Base-by-base conservation (phyloP, 768 basidiomycete genomes). In the Auriscalpium microsporum region DNA sequence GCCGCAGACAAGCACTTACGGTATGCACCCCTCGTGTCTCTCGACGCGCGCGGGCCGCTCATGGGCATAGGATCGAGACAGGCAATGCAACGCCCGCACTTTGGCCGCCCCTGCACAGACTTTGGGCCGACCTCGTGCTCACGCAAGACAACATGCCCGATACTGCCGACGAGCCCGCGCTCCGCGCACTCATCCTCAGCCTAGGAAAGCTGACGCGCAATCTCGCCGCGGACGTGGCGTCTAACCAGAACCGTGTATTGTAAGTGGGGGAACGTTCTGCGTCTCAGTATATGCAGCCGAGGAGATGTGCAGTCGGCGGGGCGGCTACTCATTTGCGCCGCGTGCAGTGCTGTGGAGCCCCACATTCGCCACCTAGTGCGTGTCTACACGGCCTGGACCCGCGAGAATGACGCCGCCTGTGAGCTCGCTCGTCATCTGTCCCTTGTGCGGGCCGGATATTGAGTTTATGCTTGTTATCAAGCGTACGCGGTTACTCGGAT, bases 161-260 rank as follows among this genome's bases (percentile, higher is more conserved):
- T 34, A 28, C 28, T 21, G 75, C 76, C 40, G 77, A 78, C 19
- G 73, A 72, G 49, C 67, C 75, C n/a, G 72, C 67, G 34, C 38
- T 50, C 21, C 56, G 52, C 14, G 42, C 65, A 28, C 72, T 69
- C 4, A 52, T 58, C 21, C 36, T 66, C 45, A 64, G 62, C 44
- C 28, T 91, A 19, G 86, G 83, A 8, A 86, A 82, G 63, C 84
- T 94, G 64, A 91, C 89, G 13, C 79, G 94, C 56, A 94, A 96
- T 66, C 69, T 94, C 10, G 82, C 90, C 36, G 90, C 90, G 10
- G 88, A 83, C 7, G 78, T 84, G 14, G 76, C 81, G 8, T 66
- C 67, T n/a, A 90, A 91, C 69, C 94, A 96, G 66, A 64, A 68
- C 42, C 73, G 71, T 56, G 85, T 87, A 23, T 86, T 81, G 93